Evolutionary conservation across 495 filamentous ascomycete genomes (phyloP).

Genomic region (Aspergillus sparsus): DNA sequence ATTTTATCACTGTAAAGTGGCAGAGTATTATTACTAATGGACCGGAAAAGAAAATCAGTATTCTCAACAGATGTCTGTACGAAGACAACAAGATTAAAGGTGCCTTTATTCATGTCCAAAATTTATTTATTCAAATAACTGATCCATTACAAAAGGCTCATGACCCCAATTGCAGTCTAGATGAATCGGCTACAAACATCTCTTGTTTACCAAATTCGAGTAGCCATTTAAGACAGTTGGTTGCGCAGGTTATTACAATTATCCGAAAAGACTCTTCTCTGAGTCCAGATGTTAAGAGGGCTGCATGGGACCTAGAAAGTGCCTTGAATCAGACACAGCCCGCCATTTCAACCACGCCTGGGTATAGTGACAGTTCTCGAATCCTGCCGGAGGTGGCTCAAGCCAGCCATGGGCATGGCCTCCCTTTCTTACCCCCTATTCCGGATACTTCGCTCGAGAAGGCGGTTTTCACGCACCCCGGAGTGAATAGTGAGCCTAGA

Average conservation of each 20-base stretch:
- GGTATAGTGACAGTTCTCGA: not conserved
- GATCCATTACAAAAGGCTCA: conserved; percentile 5
- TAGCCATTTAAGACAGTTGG: not conserved
- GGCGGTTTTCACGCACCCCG: conserved; percentile 69
- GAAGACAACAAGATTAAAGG: conserved; percentile 21
- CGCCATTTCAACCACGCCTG: not conserved
- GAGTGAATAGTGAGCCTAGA: conserved; percentile 35
- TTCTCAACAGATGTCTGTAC: conserved; percentile 8
- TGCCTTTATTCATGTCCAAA: not conserved
- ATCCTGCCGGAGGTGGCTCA: not conserved
- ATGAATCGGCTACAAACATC: not conserved
- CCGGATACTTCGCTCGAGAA: conserved; percentile 55
- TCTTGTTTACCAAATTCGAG: not conserved
- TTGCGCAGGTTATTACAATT: not conserved
- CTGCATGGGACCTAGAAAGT: not conserved
- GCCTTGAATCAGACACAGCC: not conserved
- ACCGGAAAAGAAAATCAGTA: conserved; percentile 24
- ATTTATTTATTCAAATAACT: not conserved
- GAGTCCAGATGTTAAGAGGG: not conserved
- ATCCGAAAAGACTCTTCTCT: not conserved
- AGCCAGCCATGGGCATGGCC: not conserved
- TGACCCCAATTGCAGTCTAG: too few relatives aligned
- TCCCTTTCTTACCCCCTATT: conserved; percentile 62
- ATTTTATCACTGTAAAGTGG: not conserved
- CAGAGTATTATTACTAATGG: conserved; percentile 16